Conservation (phyloP, 441 rosid species). For the Erodium moschatum region DNA sequence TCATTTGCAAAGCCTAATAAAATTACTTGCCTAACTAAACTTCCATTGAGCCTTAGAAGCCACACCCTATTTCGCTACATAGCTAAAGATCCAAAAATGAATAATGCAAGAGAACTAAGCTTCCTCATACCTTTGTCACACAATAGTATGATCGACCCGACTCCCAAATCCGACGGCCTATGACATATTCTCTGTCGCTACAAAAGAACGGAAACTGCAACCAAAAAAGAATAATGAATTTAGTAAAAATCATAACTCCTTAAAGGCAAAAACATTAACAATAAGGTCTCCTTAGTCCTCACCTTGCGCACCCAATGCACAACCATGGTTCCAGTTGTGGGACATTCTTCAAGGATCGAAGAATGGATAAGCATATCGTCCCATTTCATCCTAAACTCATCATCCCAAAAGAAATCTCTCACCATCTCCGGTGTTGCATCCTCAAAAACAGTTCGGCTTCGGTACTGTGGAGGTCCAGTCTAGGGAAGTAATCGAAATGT, state of each 20-base stretch:
- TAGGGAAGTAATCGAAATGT: neutral
- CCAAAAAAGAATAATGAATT: neutral
- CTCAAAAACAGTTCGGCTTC: conserved; percentile 72
- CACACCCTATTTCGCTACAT: neutral
- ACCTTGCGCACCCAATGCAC: conserved; percentile 95
- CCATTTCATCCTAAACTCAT: conserved; percentile 66
- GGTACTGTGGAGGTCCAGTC: conserved; percentile 71
- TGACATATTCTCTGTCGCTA: conserved; percentile 79
- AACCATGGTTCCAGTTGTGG: conserved; percentile 61
- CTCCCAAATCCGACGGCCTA: conserved; percentile 92
- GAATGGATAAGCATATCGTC: conserved; percentile 73
- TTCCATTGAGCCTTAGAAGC: neutral
- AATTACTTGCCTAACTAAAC: neutral
- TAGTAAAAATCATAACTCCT: conserved; percentile 8
- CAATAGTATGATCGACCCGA: conserved; percentile 66
- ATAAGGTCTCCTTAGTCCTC: neutral
- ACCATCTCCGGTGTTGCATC: conserved; percentile 79
- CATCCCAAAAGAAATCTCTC: conserved; percentile 95
- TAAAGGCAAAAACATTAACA: neutral
- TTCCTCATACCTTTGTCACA: conserved; percentile 54
- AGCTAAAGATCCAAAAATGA: neutral
- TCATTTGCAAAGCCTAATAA: neutral
- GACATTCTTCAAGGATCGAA: conserved; percentile 54
- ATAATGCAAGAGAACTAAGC: neutral
- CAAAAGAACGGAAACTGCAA: conserved; percentile 93